Base-by-base conservation (phyloP, 2,329 filamentous ascomycete species). In the Monilinia fructicola region DNA sequence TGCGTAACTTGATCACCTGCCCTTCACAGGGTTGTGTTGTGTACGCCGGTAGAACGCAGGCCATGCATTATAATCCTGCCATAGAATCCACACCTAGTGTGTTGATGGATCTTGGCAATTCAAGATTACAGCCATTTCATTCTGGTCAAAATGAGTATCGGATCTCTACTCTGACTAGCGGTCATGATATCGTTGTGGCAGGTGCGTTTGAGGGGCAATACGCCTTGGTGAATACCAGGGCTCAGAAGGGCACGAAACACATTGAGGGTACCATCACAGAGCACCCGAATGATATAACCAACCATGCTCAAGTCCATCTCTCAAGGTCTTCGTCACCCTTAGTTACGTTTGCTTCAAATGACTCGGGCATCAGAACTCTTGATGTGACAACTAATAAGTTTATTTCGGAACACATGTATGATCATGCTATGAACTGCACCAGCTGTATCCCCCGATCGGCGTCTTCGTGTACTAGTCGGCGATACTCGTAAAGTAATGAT, bases 381-480 rank as follows among this genome's bases (percentile, higher is more conserved):
- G 87, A 90, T 70, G 74, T 89, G 12, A 76, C 77, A 50, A 85
- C 85, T 4, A 84, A 90, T 69, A 83, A 79, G 31, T 86, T 90
- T 69, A 78, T 85, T 6, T 79, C 82, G 48, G 78, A 83, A 42
- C 81, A 82, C 68, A 78, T 76, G 55, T 92, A 89, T 74, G 77
- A 82, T 0, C 83, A 85, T 71, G 82, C 90, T 3, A 81, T 92
- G 68, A 94, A 94, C 77, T 92, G 89, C 78, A 85, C 89, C 89
- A 0, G 87, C 89, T 1, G 82, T 90, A 1, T 91, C 89, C 0
- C 87, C 90, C 0, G 88, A 93, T 74, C 83, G 86, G 65, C 86
- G 90, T 3, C 80, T 93, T 71, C 87, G 91, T 59, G 85, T 88
- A 21, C 82, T 93, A 69, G 90, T 92, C 0, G 90, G 91, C 56